A percentile compares a stretch with the other conserved stretches of the same genome.
Evolutionary conservation across 768 basidiomycete genomes (phyloP).

Genomic region (Rhodotorula toruloides): DNA sequence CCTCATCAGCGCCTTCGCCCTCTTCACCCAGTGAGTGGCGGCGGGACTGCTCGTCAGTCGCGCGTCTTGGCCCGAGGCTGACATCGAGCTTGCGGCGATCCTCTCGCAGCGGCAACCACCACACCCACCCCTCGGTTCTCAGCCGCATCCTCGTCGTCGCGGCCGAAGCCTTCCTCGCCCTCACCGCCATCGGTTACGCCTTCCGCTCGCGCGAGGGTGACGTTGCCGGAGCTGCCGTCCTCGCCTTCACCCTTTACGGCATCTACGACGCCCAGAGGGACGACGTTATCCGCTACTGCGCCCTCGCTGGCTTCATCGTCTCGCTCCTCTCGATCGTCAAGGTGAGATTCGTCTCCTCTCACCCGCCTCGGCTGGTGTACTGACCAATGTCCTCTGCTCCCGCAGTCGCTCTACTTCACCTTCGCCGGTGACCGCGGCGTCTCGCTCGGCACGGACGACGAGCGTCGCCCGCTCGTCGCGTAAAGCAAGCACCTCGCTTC

Average conservation of each 20-base stretch:
- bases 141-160: slow-evolving; percentile 92
- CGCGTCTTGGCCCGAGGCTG: background rate
- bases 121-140: slow-evolving; percentile 55
- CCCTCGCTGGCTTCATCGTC: slow-evolving; percentile 77
- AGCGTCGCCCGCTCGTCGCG: slow-evolving; percentile 71
- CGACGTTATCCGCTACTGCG: slow-evolving; percentile 82
- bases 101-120: slow-evolving; percentile 8
- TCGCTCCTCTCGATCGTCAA: slow-evolving; percentile 79
- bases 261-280: slow-evolving; percentile 57
- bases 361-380: background rate
- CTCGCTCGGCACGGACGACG: slow-evolving; percentile 67
- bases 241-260: slow-evolving; percentile 88
- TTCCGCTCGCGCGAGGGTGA: slow-evolving; percentile 87
- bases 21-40: slow-evolving; percentile 54
- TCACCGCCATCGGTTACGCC: slow-evolving; percentile 64
- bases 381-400: background rate
- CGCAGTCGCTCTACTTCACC: slow-evolving; percentile 41
- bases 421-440: slow-evolving; percentile 50
- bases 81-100: background rate
- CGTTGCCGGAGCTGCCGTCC: slow-evolving; percentile 82
- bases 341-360: slow-evolving; percentile 52
- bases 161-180: slow-evolving; percentile 31
- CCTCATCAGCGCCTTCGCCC: slow-evolving; percentile 74
- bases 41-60: no score
- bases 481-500: slow-evolving; percentile 2